Conservation (phyloP, 1,284 basidiomycete genomes). For the Microbotryum scabiosae region DNA sequence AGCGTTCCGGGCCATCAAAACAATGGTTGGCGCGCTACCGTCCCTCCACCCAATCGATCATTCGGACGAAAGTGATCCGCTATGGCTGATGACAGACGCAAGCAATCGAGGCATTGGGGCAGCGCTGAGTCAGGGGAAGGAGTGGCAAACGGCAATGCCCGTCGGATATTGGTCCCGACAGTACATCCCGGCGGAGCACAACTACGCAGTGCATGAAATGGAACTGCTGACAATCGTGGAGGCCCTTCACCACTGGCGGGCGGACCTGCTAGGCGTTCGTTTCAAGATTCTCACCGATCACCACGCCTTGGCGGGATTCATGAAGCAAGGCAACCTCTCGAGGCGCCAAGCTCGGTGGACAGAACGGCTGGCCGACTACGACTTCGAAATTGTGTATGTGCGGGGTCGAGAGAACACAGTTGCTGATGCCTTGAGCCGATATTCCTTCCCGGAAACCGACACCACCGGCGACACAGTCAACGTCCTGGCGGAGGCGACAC, state of each 20-base stretch:
- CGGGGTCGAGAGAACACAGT: slow-evolving; percentile 39
- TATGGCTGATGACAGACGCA: slow-evolving; percentile 15
- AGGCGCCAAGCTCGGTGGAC: slow-evolving; percentile 7
- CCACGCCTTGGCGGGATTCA: slow-evolving; percentile 42
- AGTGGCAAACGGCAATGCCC: too few relatives aligned
- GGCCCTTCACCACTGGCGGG: slow-evolving; percentile 12
- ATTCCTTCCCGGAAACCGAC: too few relatives aligned
- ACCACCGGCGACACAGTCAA: too few relatives aligned
- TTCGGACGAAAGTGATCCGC: slow-evolving; percentile 21
- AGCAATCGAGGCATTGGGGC: slow-evolving; percentile 2
- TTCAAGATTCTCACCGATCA: too few relatives aligned
- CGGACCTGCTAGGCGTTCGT: slow-evolving; percentile 33
- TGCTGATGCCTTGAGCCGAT: slow-evolving; percentile 26
- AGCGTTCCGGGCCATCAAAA: slow-evolving; percentile 42
- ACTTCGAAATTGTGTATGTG: slow-evolving; percentile 36
- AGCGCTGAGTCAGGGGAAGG: too few relatives aligned
- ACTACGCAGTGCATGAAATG: slow-evolving; percentile 21
- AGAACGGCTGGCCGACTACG: slow-evolving; percentile 39
- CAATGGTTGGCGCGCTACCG: slow-evolving; percentile 33
- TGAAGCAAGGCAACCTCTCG: slow-evolving; percentile 43
- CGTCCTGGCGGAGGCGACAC: too few relatives aligned
- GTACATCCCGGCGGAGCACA: too few relatives aligned
- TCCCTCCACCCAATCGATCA: slow-evolving; percentile 39
- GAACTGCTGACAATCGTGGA: slow-evolving; percentile 21
- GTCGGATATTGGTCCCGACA: too few relatives aligned